phyloP scores from a whole-genome alignment of 2,329 filamentous ascomycete genomes.

The Beauveria pseudobassiana region DNA sequence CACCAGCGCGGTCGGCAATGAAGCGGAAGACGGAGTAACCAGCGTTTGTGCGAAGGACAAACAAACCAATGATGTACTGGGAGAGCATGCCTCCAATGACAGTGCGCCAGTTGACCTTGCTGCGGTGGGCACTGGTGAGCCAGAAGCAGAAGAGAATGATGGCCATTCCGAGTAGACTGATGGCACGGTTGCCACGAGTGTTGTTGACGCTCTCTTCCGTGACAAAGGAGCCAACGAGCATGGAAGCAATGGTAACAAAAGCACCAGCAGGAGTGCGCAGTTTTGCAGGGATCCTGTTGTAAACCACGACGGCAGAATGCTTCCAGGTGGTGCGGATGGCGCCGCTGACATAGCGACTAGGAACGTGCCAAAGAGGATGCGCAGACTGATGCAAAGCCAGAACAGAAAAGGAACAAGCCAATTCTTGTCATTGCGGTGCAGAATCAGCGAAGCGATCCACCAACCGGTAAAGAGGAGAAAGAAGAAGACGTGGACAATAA shows the following conservation, averaged over 20 bases:
- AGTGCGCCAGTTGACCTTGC: slow-evolving; percentile 60
- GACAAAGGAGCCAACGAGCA: slow-evolving; percentile 71
- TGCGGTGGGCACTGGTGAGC: slow-evolving; percentile 63
- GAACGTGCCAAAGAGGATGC: slow-evolving; percentile 66
- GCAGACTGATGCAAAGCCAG: slow-evolving; percentile 66
- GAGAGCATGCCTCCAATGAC: slow-evolving; percentile 83
- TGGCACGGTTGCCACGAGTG: slow-evolving; percentile 68
- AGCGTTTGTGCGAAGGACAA: slow-evolving; percentile 72
- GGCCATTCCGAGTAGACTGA: slow-evolving; percentile 71
- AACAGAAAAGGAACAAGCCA: slow-evolving; percentile 82
- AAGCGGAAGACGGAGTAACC: slow-evolving; percentile 92
- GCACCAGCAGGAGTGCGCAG: slow-evolving; percentile 57
- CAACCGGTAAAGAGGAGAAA: slow-evolving; percentile 46
- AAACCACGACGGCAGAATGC: slow-evolving; percentile 51
- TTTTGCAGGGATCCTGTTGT: slow-evolving; percentile 57
- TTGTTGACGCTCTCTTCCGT: slow-evolving; percentile 67
- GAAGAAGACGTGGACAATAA: slow-evolving; percentile 39
- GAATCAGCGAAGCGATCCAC: slow-evolving; percentile 69
- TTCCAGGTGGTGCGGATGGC: slow-evolving; percentile 63
- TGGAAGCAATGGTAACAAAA: slow-evolving; percentile 56
- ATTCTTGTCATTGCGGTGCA: slow-evolving; percentile 64
- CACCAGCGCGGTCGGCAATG: slow-evolving; percentile 65
- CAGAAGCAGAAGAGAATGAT: slow-evolving; percentile 65
- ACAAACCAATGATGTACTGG: slow-evolving; percentile 83
- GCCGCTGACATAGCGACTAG: slow-evolving; percentile 56